Evolutionary conservation across 192 early-diverging fungal genomes (phyloP).

Genomic region (Coemansia sp.): DNA sequence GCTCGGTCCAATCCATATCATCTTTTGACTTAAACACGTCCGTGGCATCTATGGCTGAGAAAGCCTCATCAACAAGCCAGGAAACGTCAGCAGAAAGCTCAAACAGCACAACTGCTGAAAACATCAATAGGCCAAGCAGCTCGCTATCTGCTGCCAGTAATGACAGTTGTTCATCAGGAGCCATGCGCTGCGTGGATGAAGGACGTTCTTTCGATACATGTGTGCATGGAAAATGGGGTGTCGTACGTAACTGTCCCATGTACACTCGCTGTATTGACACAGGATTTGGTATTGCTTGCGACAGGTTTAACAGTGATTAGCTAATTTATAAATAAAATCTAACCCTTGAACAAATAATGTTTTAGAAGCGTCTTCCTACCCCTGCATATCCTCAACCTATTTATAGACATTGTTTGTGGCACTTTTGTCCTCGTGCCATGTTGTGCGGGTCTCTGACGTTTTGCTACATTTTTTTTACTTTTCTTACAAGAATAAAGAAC

Average conservation of each 20-base stretch:
- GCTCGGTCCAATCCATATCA: background rate
- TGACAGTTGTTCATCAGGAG: conserved; percentile 13
- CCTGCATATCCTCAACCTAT: background rate
- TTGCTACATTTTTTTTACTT: no score
- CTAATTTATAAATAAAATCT: background rate
- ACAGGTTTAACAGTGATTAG: background rate
- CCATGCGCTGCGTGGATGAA: conserved; percentile 24
- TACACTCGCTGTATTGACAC: conserved; percentile 32
- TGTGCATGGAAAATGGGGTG: conserved; percentile 44
- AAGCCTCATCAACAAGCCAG: background rate
- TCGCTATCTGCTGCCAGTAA: background rate
- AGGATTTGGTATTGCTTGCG: conserved; percentile 31
- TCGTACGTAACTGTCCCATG: conserved; percentile 28
- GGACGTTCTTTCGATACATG: conserved; percentile 37
- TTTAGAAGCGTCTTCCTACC: background rate
- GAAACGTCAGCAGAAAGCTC: background rate
- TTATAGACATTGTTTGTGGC: background rate
- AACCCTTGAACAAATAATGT: background rate
- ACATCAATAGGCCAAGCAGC: background rate
- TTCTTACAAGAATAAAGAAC: background rate
- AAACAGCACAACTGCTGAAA: background rate
- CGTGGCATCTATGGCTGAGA: background rate
- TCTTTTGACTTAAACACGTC: background rate
- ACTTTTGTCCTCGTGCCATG: background rate
- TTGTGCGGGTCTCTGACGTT: no score